Base-by-base conservation (phyloP, 1,284 basidiomycete genomes). In the Heimioporus retisporus region DNA sequence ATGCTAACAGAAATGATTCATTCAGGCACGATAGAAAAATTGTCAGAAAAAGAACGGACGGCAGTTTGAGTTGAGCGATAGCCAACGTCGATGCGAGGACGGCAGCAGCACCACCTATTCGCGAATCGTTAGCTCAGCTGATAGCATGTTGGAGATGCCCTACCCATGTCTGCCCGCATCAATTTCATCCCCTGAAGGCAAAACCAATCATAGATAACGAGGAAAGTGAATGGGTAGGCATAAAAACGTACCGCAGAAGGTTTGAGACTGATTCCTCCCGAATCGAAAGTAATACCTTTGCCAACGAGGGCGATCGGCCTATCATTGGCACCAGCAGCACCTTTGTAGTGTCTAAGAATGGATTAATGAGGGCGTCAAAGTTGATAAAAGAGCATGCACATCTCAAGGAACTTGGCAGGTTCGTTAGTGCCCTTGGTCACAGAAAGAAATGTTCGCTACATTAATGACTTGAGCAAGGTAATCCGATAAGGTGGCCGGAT, bases 201-300 rank as follows among this genome's bases (percentile, higher is more conserved):
- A 40, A 40, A 40, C 35, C 35, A 40, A 40, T 40, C 11, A 40
- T 40, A 40, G 35, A 40, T 40, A 11, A 40, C 11, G 11, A 40
- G 35, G 11, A 40, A 13, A 40, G 35, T 40, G 35, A 40, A 11
- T 3, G 35, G 35, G 35, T 35, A 40, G 8, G 35, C 35, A 75
- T 71, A 60, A 71, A 63, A 19, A 84, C 88, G 74, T 80, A 95
- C 95, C 42, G 87, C 85, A 51, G 86, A 80, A 23, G 92, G 89
- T 82, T 97, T 97, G 78, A 97, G 81, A 67, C 91, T 93, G 78
- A 97, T 96, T 73, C 96, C 96, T 84, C 96, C 96, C 8, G 91
- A 90, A 79, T 96, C 95, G 68, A 95, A 95, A 8, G 94, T 95
- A 75, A 96, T 92, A 65, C 94, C 96, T 73, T 97, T 97, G 56